A percentile compares a stretch with the other conserved stretches of the same genome.
phyloP scores from a whole-genome alignment of 2,329 filamentous ascomycete genomes.

The Alternaria burnsii region DNA sequence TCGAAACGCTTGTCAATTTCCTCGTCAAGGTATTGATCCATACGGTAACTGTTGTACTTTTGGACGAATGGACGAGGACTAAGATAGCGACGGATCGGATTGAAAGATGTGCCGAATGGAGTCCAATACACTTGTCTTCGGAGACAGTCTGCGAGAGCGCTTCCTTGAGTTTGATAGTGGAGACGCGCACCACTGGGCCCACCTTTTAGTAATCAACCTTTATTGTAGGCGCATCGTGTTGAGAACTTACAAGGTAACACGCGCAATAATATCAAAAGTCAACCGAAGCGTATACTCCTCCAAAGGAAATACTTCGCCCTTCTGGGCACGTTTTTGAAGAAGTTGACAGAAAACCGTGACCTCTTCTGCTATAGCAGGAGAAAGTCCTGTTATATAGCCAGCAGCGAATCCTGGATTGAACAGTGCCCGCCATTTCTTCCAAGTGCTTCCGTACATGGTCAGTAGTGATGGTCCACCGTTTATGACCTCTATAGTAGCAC shows the following conservation, averaged over 20 bases:
- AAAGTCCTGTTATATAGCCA: slow-evolving; percentile 56
- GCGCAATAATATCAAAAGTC: slow-evolving; percentile 29
- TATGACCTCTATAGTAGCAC: slow-evolving; percentile 17
- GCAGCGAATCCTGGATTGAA: slow-evolving; percentile 41
- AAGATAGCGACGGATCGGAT: slow-evolving; percentile 23
- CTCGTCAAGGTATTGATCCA: slow-evolving; percentile 21
- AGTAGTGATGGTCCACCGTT: slow-evolving; percentile 17
- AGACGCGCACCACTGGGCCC: slow-evolving; percentile 16
- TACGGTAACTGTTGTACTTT: slow-evolving; percentile 19
- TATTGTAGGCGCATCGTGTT: neutral
- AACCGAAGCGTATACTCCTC: slow-evolving; percentile 25
- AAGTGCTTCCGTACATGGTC: slow-evolving; percentile 24
- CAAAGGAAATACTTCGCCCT: slow-evolving; percentile 20
- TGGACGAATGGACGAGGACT: slow-evolving; percentile 19
- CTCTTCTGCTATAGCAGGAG: slow-evolving; percentile 25
- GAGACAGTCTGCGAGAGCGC: slow-evolving; percentile 20
- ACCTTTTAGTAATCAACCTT: neutral
- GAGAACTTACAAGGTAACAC: slow-evolving; percentile 25
- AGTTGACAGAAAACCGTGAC: slow-evolving; percentile 22
- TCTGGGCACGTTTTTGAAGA: slow-evolving; percentile 15
- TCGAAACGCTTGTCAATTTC: slow-evolving; percentile 27
- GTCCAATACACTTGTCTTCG: slow-evolving; percentile 23
- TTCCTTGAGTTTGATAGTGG: slow-evolving; percentile 19
- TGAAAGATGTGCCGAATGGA: slow-evolving; percentile 20
- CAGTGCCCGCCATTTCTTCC: slow-evolving; percentile 40